A percentile compares a stretch with the other conserved stretches of the same genome.
Conservation (phyloP, 306 rosid species). For the Geum urbanum region DNA sequence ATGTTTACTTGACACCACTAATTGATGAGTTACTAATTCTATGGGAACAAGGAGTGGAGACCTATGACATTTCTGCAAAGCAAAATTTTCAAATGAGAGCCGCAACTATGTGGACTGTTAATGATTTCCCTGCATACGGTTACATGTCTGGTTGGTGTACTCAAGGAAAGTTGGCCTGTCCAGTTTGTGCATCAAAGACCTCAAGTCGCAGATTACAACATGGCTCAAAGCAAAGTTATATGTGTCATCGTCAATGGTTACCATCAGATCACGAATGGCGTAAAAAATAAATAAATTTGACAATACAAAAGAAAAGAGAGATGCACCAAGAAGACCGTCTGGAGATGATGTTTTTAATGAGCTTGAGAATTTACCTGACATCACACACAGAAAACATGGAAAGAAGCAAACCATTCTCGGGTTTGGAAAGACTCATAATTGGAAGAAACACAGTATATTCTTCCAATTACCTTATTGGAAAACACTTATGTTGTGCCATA, state of each 20-base stretch:
- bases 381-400: not conserved
- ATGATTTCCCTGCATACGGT: not conserved
- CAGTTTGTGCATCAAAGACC: not conserved
- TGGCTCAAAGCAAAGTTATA: not conserved
- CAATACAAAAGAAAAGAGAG: not conserved
- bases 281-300: not conserved
- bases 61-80: not conserved
- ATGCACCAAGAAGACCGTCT: not conserved
- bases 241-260: not conserved
- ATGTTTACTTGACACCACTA: not conserved
- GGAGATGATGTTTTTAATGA: not conserved
- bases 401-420: not conserved
- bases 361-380: not conserved
- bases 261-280: not conserved
- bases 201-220: not conserved
- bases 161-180: not conserved
- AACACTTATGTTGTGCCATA: not conserved
- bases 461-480: not conserved
- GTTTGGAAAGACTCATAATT: not conserved
- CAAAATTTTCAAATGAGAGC: slow-evolving; percentile 2
- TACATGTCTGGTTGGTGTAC: slow-evolving; percentile 1
- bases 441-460: not conserved
- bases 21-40: slow-evolving; percentile 1
- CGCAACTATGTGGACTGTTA: not conserved
- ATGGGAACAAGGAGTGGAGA: not conserved